A percentile compares a stretch with the other conserved stretches of the same genome.
These are phyloP conservation scores for Colletotrichum sidae DNA, from an alignment of 2,329 filamentous ascomycete genomes.

Conservation along the genomic window DNA sequence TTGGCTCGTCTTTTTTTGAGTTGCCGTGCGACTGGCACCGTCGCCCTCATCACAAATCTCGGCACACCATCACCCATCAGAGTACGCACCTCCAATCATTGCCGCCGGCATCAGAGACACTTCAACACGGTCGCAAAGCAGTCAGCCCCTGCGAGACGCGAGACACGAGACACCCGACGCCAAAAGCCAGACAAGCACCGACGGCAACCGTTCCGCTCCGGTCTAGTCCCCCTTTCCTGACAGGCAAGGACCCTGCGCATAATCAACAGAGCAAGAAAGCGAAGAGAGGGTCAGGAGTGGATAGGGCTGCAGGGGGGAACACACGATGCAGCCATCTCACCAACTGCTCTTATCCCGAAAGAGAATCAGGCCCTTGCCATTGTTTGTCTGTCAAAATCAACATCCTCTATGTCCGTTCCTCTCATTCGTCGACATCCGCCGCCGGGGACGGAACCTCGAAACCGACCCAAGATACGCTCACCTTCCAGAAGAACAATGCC, in stretches of 20 bases:
- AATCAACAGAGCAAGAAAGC: conserved; percentile 1
- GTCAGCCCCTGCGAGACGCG: conserved; percentile 4
- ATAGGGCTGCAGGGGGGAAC: conserved; percentile 32
- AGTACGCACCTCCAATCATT: neutral
- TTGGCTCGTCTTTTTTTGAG: neutral
- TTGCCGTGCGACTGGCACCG: no score
- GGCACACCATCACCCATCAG: conserved; percentile 10
- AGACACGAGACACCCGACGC: conserved; percentile 5
- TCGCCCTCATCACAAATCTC: conserved; percentile 3
- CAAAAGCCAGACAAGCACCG: conserved; percentile 14
- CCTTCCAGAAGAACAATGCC: conserved; percentile 13
- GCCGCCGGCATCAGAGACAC: conserved; percentile 7
- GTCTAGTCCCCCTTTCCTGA: conserved; percentile 10
- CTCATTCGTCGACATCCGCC: conserved; percentile 1
- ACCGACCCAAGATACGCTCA: conserved; percentile 19
- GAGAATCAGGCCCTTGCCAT: conserved; percentile 8
- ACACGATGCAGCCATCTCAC: conserved; percentile 29
- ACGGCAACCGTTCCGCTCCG: conserved; percentile 12
- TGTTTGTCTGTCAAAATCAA: conserved; percentile 28
- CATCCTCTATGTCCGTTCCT: neutral
- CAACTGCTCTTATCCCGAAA: conserved; percentile 23
- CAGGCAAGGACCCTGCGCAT: conserved; percentile 13
- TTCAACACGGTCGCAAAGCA: neutral
- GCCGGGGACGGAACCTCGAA: conserved; percentile 2
- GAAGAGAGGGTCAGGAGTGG: conserved; percentile 7